Percentiles rank a stretch among this genome's conserved stretches.
These are phyloP conservation scores for Pleurotus salmoneostramineus DNA, from an alignment of 768 basidiomycete genomes.

Conservation along the genomic window DNA sequence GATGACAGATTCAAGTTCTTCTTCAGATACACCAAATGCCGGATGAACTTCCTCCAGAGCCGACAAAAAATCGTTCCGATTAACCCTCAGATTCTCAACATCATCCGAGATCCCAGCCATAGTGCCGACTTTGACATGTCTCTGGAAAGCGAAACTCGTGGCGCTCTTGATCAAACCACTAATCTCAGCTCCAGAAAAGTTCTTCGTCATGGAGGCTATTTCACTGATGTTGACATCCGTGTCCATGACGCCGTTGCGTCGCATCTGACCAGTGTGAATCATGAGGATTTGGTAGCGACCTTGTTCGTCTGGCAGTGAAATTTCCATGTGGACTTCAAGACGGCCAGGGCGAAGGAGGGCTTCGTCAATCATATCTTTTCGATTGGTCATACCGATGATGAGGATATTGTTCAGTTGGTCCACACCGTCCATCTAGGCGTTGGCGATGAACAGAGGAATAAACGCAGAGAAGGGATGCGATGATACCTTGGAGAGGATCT, in stretches of 20 bases:
- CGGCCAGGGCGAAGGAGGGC: constrained; percentile 95
- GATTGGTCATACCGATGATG: constrained; percentile 99
- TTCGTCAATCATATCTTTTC: constrained; percentile 98
- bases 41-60: constrained; percentile 94
- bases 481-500: constrained; percentile 87
- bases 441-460: background rate
- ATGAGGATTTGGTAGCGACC: constrained; percentile 91
- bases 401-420: constrained; percentile 99
- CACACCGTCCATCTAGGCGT: constrained; percentile 91
- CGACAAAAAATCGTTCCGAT: constrained; percentile 79
- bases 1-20: constrained; percentile 88
- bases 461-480: constrained; percentile 9
- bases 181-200: constrained; percentile 97
- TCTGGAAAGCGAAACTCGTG: constrained; percentile 95
- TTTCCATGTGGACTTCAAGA: constrained; percentile 99
- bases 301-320: constrained; percentile 91
- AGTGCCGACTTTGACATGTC: constrained; percentile 97
- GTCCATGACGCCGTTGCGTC: constrained; percentile 87
- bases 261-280: constrained; percentile 96
- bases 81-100: constrained; percentile 89
- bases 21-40: constrained; percentile 96
- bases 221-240: constrained; percentile 77
- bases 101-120: constrained; percentile 97
- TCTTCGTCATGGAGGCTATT: constrained; percentile 84
- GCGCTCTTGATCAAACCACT: constrained; percentile 96